Percentiles rank a stretch among this genome's conserved stretches.
phyloP scores from a whole-genome alignment of 768 basidiomycete species.

The Lactarius hatsudake region DNA sequence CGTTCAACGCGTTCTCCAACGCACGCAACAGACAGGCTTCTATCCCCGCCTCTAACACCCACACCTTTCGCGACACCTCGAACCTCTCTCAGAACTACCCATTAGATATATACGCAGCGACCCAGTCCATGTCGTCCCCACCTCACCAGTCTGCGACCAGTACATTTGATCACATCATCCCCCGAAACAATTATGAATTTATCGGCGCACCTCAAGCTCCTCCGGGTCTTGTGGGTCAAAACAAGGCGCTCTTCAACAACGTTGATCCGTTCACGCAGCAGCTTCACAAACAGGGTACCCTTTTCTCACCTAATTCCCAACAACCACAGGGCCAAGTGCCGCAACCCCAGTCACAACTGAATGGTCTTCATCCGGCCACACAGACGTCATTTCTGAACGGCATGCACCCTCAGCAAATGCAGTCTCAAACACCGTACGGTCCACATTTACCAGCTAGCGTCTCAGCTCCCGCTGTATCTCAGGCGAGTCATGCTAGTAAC shows the following conservation, averaged over 20 bases:
- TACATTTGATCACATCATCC: slow-evolving; percentile 22
- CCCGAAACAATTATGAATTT: slow-evolving; percentile 24
- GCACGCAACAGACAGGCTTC: slow-evolving; percentile 26
- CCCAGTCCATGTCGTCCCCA: slow-evolving; percentile 26
- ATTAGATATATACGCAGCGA: slow-evolving; percentile 25
- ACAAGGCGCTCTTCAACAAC: slow-evolving; percentile 23
- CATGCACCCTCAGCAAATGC: slow-evolving; percentile 39
- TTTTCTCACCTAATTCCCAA: slow-evolving; percentile 37
- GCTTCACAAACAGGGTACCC: slow-evolving; percentile 20
- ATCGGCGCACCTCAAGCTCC: slow-evolving; percentile 18
- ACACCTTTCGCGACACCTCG: slow-evolving; percentile 29
- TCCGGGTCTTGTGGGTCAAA: slow-evolving; percentile 19
- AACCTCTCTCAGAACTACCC: slow-evolving; percentile 28
- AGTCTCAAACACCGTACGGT: slow-evolving; percentile 75
- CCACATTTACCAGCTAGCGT: slow-evolving; percentile 56
- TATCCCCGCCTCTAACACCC: slow-evolving; percentile 17
- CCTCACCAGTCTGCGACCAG: slow-evolving; percentile 25
- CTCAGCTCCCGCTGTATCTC: slow-evolving; percentile 30
- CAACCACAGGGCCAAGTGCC: slow-evolving; percentile 37
- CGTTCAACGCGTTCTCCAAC: slow-evolving; percentile 28
- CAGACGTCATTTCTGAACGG: slow-evolving; percentile 42
- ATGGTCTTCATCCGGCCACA: slow-evolving; percentile 32
- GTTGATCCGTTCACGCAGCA: slow-evolving; percentile 28
- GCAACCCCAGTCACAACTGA: slow-evolving; percentile 36
- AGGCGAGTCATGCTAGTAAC: slow-evolving; percentile 32